phyloP scores from a whole-genome alignment of 352 stramenopile genomes.

The Halophytophthora batemanensis region DNA sequence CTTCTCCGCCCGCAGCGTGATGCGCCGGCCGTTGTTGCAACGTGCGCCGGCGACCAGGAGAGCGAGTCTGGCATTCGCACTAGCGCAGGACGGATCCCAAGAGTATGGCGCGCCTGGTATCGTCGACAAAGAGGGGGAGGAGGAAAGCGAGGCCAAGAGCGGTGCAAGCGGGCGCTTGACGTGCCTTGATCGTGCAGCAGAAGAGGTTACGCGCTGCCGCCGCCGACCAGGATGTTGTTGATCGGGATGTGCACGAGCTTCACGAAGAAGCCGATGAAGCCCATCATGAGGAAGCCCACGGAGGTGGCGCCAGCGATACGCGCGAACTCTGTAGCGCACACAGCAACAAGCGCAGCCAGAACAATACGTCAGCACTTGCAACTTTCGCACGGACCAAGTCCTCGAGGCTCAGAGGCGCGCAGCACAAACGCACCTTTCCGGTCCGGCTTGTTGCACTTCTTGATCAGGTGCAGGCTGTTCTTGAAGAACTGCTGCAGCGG shows the following conservation, averaged over 20 bases:
- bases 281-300: conserved; percentile 99
- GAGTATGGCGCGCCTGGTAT: no score
- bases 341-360: not conserved
- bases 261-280: conserved; percentile 99
- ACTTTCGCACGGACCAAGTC: not conserved
- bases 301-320: conserved; percentile 93
- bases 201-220: conserved; percentile 62
- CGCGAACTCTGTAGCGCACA: conserved; percentile 87
- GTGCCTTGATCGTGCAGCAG: conserved; percentile 8
- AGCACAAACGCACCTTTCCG: conserved; percentile 85
- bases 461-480: conserved; percentile 97
- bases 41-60: no score
- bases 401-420: not conserved
- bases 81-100: no score
- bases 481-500: conserved; percentile 96
- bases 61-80: no score
- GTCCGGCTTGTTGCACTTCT: conserved; percentile 99
- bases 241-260: conserved; percentile 99
- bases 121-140: no score
- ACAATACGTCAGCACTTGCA: conserved; percentile 4
- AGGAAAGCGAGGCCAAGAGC: no score
- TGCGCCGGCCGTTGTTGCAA: no score
- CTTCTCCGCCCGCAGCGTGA: no score
- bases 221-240: conserved; percentile 99
- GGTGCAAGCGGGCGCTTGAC: conserved; percentile 2